Evolutionary conservation across 2,329 filamentous ascomycete species (phyloP), one percentile per base, ranked within the genome.

Genomic region (Ophiosphaerella herpotricha): DNA sequence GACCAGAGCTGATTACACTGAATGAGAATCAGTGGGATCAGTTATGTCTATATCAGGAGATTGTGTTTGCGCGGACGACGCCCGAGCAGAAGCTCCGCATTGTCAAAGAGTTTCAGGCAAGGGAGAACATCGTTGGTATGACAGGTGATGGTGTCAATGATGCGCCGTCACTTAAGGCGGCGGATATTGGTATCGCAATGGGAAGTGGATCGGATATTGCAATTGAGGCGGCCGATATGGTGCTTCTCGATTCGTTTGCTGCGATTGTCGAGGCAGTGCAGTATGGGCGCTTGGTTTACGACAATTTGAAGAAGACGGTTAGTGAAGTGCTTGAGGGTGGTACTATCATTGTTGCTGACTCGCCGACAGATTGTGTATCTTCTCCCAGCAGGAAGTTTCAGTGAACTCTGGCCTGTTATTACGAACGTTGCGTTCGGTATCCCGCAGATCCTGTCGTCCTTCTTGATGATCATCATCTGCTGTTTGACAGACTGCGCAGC

Each of bases 41-140:
- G 29, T 77, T 92, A 1, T 79, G 80, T 26, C 64, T 74, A 7
- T 91, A 91, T 58, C 78, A 84, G 23, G 88, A 91, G 63, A 86
- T 91, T 33, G 86, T 91, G 11, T 91, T 91, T 66, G 85, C 88
- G 1, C 48, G 64, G 11, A 91, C 88, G 0, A 91, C 88, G 0
- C 88, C 88, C 0, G 88, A 91, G 63, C 88, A 91, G 66, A 92
- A 92, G 67, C 81, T 91, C 6, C 84, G 87, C 31, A 91, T 91
- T 53, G 88, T 92, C n/a, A 82, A 83, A 26, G 87, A 89, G 67
- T 86, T 91, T 53, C 88, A 90, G 64, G 72, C 78, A 1, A 77
- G 82, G 7, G 78, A 82, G 5, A 76, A 83, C 36, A 81, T 83
- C 29, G 82, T 85, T 5, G 82, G 77, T 6, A 48, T 78, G 76